Evolutionary conservation across 164 flowering plant genomes (phyloP).

Genomic region (Magnolia changhungtana): DNA sequence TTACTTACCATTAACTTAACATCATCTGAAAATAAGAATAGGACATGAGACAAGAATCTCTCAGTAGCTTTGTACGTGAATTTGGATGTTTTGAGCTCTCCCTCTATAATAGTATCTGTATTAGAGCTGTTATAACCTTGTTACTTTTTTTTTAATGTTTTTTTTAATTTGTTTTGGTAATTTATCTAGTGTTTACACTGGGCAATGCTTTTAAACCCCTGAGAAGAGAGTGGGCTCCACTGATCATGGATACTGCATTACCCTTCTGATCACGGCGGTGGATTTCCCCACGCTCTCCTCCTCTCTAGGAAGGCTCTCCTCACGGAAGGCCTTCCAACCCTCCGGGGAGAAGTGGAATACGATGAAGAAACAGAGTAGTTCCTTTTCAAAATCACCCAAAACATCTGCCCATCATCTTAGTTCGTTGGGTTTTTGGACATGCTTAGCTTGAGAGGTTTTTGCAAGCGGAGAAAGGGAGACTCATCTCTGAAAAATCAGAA

Average conservation of each 20-base stretch:
- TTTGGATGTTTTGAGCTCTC: too few species aligned
- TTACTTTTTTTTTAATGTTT: too few species aligned
- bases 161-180: too few species aligned
- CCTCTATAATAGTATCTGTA: too few species aligned
- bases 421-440: neutral
- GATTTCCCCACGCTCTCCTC: conserved; percentile 33
- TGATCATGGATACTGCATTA: conserved; percentile 58
- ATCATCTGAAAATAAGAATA: too few species aligned
- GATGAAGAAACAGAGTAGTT: conserved; percentile 32
- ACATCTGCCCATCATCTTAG: conserved; percentile 17
- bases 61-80: too few species aligned
- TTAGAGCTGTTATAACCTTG: too few species aligned
- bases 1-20: too few species aligned
- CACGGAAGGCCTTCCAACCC: conserved; percentile 21
- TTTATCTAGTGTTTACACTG: too few species aligned
- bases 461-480: conserved; percentile 18
- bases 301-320: conserved; percentile 33
- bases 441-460: conserved; percentile 9
- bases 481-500: conserved; percentile 38
- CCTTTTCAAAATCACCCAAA: conserved; percentile 26
- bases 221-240: conserved; percentile 7
- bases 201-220: too few species aligned
- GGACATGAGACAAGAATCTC: too few species aligned
- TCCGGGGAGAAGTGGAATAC: conserved; percentile 23
- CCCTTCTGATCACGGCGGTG: conserved; percentile 49